Evolutionary conservation across 257 asterid species (phyloP).

Genomic region (Sherardia arvensis): DNA sequence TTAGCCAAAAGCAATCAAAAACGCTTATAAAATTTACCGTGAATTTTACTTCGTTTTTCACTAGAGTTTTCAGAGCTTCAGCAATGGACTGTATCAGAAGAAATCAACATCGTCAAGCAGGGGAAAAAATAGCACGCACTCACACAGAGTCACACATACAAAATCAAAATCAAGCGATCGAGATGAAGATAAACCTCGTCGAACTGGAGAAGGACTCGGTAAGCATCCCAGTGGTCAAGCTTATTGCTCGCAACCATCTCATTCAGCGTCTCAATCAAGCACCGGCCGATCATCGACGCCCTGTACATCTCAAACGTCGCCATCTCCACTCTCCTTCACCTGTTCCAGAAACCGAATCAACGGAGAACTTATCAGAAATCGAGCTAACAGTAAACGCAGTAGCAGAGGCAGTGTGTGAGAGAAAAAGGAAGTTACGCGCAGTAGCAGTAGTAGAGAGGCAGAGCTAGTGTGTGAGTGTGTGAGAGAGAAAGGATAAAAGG

Average conservation of each 20-base stretch:
- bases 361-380: not conserved
- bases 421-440: not conserved
- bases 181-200: constrained; percentile 52
- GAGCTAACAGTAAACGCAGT: not conserved
- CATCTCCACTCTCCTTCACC: constrained; percentile 29
- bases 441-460: not conserved
- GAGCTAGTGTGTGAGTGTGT: not conserved
- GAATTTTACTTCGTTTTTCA: constrained; percentile 58
- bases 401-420: not conserved
- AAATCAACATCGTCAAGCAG: constrained; percentile 5
- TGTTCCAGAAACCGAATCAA: constrained; percentile 11
- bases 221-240: constrained; percentile 72
- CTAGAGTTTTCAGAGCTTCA: constrained; percentile 66
- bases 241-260: constrained; percentile 63
- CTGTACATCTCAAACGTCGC: constrained; percentile 86
- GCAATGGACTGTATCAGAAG: constrained; percentile 51
- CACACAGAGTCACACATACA: not conserved
- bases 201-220: constrained; percentile 85
- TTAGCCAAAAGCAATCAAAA: too few species aligned
- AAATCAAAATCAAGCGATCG: not conserved
- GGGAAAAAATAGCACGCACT: not conserved
- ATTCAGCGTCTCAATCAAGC: constrained; percentile 77
- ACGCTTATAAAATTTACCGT: constrained; percentile 38
- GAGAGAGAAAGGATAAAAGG: not conserved
- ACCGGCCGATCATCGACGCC: constrained; percentile 83